Conservation (phyloP, 176 grass and related monocot species). For the Cenchrus fungigraminus region DNA sequence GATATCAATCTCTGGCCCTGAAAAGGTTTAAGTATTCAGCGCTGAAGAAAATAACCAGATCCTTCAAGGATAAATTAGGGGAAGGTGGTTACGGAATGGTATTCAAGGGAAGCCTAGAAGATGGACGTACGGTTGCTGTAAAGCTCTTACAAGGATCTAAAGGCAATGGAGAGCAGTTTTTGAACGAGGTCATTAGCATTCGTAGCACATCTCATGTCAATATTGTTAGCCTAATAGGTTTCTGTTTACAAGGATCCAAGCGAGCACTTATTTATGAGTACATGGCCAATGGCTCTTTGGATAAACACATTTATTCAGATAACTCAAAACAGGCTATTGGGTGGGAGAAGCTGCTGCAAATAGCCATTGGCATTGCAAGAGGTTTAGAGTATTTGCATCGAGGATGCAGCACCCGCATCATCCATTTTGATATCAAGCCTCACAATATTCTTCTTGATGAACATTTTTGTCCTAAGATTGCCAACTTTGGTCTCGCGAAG, state of each 20-base stretch:
- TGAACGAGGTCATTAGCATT: conserved; percentile 55
- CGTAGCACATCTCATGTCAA: conserved; percentile 66
- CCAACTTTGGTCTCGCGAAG: conserved; percentile 68
- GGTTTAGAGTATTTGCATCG: conserved; percentile 70
- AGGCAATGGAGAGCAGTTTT: conserved; percentile 48
- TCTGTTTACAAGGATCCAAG: conserved; percentile 45
- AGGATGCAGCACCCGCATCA: conserved; percentile 53
- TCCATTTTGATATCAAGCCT: conserved; percentile 60
- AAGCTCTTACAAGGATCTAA: conserved; percentile 50
- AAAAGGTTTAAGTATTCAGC: conserved; percentile 57
- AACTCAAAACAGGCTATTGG: conserved; percentile 18
- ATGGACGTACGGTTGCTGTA: conserved; percentile 49
- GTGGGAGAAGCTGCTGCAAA: conserved; percentile 53
- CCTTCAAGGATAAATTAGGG: conserved; percentile 56
- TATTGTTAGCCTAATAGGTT: conserved; percentile 51
- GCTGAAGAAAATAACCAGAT: conserved; percentile 59
- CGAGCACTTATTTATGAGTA: conserved; percentile 47
- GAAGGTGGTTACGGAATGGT: conserved; percentile 65
- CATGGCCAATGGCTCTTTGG: conserved; percentile 67
- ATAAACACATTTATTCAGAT: conserved; percentile 61
- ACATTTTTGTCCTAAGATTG: conserved; percentile 59
- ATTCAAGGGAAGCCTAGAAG: conserved; percentile 43
- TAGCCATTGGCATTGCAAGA: conserved; percentile 60
- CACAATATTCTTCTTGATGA: conserved; percentile 47
- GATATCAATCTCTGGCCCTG: conserved; percentile 39